Evolutionary conservation across 768 basidiomycete genomes (phyloP).

Genomic region (Tricholoma bakamatsutake): DNA sequence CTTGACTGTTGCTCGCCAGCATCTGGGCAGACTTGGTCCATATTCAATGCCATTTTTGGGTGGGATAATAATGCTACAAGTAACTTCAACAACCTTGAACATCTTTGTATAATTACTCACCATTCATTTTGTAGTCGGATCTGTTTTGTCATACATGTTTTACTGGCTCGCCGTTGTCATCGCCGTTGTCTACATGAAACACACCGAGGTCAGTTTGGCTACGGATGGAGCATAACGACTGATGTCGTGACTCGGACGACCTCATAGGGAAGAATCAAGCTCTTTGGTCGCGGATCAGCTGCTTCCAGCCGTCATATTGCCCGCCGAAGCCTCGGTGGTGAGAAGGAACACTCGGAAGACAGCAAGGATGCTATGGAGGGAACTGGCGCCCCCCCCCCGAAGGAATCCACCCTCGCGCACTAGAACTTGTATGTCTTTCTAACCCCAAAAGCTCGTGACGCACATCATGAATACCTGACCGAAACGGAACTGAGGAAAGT

Average conservation of each 20-base stretch:
- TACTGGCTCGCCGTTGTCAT: conserved; percentile 86
- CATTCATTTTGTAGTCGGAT: conserved; percentile 43
- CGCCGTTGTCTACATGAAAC: conserved; percentile 64
- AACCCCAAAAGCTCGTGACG: too few species aligned
- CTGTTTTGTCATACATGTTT: conserved; percentile 81
- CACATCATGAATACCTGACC: too few species aligned
- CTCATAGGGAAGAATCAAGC: background rate
- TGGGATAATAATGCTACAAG: conserved; percentile 83
- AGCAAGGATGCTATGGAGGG: background rate
- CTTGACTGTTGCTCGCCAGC: conserved; percentile 74
- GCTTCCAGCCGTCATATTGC: background rate
- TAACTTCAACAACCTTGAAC: conserved; percentile 22
- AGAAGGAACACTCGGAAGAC: background rate
- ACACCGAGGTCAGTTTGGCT: conserved; percentile 36
- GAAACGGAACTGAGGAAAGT: too few species aligned
- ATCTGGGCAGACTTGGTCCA: conserved; percentile 60
- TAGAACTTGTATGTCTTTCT: background rate
- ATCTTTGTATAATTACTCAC: background rate
- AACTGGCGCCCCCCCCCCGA: too few species aligned
- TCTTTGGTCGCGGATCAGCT: background rate
- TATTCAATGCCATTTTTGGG: conserved; percentile 83
- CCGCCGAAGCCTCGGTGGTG: background rate
- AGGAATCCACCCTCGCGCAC: too few species aligned
- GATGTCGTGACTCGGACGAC: background rate
- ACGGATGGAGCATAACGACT: background rate